Base-by-base conservation (phyloP, 1,284 basidiomycete species). In the Dichomitus squalens region DNA sequence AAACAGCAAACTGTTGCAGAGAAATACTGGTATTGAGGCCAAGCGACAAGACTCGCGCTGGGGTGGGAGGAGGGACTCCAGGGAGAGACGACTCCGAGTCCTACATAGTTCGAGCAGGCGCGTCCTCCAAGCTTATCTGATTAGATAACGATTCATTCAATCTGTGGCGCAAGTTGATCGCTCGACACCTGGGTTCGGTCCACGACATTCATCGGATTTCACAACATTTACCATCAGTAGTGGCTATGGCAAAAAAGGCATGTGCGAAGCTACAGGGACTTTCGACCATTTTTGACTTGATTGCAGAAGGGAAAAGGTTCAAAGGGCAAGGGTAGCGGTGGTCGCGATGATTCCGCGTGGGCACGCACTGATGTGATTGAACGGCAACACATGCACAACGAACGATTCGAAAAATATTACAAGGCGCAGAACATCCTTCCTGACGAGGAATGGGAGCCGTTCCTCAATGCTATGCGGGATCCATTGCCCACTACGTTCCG, bases 401-500 rank as follows among this genome's bases (percentile, higher is more conserved):
- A 82, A 44, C 81, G 82, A 1, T 89, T 96, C 64, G 82, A 83
- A 59, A 76, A 78, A 41, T 96, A 95, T 74, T 96, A 96, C 78
- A 82, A 83, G 70, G 78, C 83, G 0, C 91, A 93, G 68, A 77
- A 81, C n/a, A 84, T 92, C 47, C 72, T 93, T 5, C 75, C 83
- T 0, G 82, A 83, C 1, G 82, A 82, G 3, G 93, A 98, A 73
- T 98, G 95, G 93, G 81, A 86, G 3, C 53, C 66, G 0, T 93
- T 98, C 66, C 75, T 96, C 68, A 79, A 84, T 7, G 73, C 83
- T 0, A 73, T 97, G 62, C 82, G 86, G 46, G 77, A 79, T 31
- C 91, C 93, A 35, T 76, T 99, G 33, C 97, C 97, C 1, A 96
- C 94, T 0, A 98, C 96, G 0, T 99, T 99, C 74, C 84, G 97